Evolutionary conservation across 78 protist species (phyloP).

Genomic region (Corallochytrium limacisporum): DNA sequence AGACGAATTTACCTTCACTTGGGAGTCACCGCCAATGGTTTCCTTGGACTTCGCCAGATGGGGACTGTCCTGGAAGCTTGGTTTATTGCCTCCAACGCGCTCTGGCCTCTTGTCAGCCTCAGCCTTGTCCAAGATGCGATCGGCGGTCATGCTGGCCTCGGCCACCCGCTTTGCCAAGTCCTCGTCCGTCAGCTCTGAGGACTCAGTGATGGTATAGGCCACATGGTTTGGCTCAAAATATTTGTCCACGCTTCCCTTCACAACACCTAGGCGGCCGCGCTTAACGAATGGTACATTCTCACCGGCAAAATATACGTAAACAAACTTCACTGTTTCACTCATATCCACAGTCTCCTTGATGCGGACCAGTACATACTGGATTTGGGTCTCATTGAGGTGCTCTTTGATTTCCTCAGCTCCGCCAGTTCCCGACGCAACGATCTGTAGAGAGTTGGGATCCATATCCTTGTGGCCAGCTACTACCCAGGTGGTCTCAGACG

Average conservation of each 20-base stretch:
- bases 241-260: neutral
- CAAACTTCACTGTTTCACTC: slow-evolving; percentile 8
- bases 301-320: slow-evolving; percentile 8
- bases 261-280: slow-evolving; percentile 9
- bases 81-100: too few species aligned
- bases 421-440: slow-evolving; percentile 3
- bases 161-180: too few species aligned
- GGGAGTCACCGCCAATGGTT: neutral
- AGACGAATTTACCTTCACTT: neutral
- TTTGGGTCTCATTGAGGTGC: neutral
- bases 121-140: too few species aligned
- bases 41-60: neutral
- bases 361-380: neutral
- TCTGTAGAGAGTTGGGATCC: neutral
- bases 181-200: too few species aligned
- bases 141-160: neutral
- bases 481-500: neutral
- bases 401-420: neutral
- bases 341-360: slow-evolving; percentile 11
- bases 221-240: neutral
- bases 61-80: neutral
- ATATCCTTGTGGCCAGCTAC: neutral
- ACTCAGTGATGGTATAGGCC: too few species aligned
- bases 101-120: too few species aligned
- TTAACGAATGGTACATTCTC: slow-evolving; percentile 6